Evolutionary conservation across 441 rosid genomes (phyloP), one percentile per base, ranked within the genome.

Genomic region (Capsella rubella): DNA sequence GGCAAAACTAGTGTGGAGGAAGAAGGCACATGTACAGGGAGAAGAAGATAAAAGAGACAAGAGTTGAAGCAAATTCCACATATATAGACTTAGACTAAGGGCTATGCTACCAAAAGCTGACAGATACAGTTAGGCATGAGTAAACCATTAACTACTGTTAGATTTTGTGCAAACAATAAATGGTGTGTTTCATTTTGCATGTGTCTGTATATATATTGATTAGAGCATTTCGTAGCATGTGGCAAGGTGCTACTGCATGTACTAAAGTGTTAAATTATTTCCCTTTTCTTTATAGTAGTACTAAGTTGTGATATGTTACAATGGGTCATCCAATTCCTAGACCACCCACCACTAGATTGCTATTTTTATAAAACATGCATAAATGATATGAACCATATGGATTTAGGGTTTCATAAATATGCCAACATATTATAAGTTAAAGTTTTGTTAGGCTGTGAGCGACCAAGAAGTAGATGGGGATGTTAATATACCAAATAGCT

Each of bases 41-140:
- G 71, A 57, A 45, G 71, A 73, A 35, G 71, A 28, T n/a, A 73
- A 54, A 64, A 35, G 66, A 47, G 66, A 47, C 43, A 16, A 14
- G 13, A 56, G 52, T 47, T 29, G 62, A 60, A 59, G 40, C 32
- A 67, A 67, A 52, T 67, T 67, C 68, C 67, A 67, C 68, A 11
- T 21, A 21, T 21, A 21, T 74, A 74, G 63, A 51, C 56, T 57
- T 74, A 74, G 63, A 51, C 63, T 65, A 29, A 56, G 60, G 15
- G 25, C 35, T 67, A 66, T 39, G 21, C 68, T 40, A 40, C 55
- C 12, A 74, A 74, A 74, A 67, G 73, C 73, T 74, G 73, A 67
- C 68, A 67, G 31, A 74, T 74, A 67, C 78, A 59, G 73, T 67
- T 67, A 74, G 62, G 67, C 52, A 35, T 42, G 51, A 40, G 40